Conservation (phyloP, 805 yeast species). For the Saccharomyces jurei region DNA sequence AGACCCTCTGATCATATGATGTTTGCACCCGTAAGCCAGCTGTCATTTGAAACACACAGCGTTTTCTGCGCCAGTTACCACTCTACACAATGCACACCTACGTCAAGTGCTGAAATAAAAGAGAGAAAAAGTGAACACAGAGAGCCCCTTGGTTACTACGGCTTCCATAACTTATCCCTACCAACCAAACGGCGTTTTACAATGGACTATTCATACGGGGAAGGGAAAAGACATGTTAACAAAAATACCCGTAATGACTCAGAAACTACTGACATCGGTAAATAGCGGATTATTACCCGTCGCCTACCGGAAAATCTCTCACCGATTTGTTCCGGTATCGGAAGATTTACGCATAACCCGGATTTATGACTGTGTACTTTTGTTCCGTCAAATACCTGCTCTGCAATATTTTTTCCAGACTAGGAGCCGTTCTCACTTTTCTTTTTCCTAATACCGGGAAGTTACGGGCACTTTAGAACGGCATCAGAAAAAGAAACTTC, state of each 20-base stretch:
- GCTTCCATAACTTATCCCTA: background rate
- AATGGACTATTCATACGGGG: background rate
- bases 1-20: background rate
- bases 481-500: background rate
- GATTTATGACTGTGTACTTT: background rate
- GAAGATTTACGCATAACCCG: background rate
- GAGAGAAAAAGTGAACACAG: background rate
- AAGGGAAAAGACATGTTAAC: background rate
- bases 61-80: no score
- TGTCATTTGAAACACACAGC: background rate
- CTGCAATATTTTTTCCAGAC: background rate
- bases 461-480: background rate
- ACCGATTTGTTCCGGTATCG: background rate
- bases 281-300: background rate
- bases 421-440: background rate
- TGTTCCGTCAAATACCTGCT: background rate
- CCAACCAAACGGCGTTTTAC: background rate
- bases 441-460: background rate
- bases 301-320: background rate
- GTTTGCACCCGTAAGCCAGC: background rate
- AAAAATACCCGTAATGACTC: background rate
- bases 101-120: background rate
- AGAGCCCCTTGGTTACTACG: background rate
- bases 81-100: background rate
- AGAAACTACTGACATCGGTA: background rate